These are phyloP conservation scores for Tubosaeta sp. DNA, from an alignment of 768 basidiomycete species.

Conservation along the genomic window DNA sequence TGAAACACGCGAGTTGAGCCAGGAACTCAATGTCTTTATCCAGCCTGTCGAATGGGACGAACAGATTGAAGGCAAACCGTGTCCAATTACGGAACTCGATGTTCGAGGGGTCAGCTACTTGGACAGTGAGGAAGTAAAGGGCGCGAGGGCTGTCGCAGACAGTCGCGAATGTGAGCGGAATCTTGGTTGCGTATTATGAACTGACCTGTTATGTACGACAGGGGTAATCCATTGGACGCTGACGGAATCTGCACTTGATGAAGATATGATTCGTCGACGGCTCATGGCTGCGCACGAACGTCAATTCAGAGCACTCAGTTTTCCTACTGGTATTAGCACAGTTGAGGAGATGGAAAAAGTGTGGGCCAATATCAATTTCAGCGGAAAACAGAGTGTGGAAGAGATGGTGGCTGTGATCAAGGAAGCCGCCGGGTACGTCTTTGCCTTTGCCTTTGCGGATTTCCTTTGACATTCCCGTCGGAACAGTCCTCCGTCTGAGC, in stretches of 20 bases:
- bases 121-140: slow-evolving; percentile 33
- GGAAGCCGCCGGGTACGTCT: slow-evolving; percentile 6
- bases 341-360: slow-evolving; percentile 25
- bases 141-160: slow-evolving; percentile 34
- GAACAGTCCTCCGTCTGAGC: not conserved
- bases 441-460: not conserved
- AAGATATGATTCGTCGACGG: slow-evolving; percentile 33
- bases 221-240: slow-evolving; percentile 65
- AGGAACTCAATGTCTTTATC: slow-evolving; percentile 59
- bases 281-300: slow-evolving; percentile 36
- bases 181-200: no score
- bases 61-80: slow-evolving; percentile 28
- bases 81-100: slow-evolving; percentile 56
- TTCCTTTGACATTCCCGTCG: not conserved
- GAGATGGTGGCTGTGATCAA: slow-evolving; percentile 4
- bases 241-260: slow-evolving; percentile 32
- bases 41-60: slow-evolving; percentile 51
- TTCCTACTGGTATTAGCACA: slow-evolving; percentile 46
- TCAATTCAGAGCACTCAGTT: slow-evolving; percentile 41
- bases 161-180: slow-evolving; percentile 15
- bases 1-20: slow-evolving; percentile 45
- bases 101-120: slow-evolving; percentile 47
- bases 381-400: slow-evolving; percentile 7
- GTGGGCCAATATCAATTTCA: slow-evolving; percentile 32
- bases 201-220: slow-evolving; percentile 22